Conservation (phyloP, 2,329 filamentous ascomycete species). For the Cryphonectria parasitica region DNA sequence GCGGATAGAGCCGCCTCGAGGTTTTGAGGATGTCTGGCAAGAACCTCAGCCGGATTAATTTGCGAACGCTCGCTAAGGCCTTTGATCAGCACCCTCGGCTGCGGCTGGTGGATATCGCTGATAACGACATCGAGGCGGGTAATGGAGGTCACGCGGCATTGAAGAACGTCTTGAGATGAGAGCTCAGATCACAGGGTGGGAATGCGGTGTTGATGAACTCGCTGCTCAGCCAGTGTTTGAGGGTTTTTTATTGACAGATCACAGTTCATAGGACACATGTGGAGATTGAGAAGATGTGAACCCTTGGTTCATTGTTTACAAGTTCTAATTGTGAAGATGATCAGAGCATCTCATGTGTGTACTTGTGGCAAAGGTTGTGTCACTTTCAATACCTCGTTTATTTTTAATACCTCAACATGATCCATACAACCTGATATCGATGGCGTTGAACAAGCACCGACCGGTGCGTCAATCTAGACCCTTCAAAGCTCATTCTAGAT, state of each 20-base stretch:
- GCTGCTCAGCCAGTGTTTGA: not conserved
- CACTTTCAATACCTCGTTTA: no score
- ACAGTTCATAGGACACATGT: not conserved
- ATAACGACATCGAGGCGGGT: constrained; percentile 5
- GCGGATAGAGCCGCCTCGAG: not conserved
- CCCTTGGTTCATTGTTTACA: no score
- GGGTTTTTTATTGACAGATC: not conserved
- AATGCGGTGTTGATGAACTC: not conserved
- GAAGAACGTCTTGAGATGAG: not conserved
- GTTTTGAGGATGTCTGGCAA: not conserved
- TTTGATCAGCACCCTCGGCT: not conserved
- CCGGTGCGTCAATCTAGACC: not conserved
- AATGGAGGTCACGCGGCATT: not conserved
- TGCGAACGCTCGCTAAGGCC: not conserved
- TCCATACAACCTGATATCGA: no score
- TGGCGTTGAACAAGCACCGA: no score
- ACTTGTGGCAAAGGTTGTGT: no score
- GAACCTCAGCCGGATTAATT: not conserved
- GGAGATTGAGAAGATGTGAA: not conserved
- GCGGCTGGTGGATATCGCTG: not conserved
- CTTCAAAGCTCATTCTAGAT: not conserved
- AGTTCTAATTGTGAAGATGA: no score
- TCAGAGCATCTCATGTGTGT: no score
- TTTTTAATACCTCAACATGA: no score
- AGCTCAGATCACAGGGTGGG: not conserved